Percentiles rank a stretch among this genome's conserved stretches.
Evolutionary conservation across 1,284 basidiomycete species (phyloP).

Genomic region (Trametes pubescens): DNA sequence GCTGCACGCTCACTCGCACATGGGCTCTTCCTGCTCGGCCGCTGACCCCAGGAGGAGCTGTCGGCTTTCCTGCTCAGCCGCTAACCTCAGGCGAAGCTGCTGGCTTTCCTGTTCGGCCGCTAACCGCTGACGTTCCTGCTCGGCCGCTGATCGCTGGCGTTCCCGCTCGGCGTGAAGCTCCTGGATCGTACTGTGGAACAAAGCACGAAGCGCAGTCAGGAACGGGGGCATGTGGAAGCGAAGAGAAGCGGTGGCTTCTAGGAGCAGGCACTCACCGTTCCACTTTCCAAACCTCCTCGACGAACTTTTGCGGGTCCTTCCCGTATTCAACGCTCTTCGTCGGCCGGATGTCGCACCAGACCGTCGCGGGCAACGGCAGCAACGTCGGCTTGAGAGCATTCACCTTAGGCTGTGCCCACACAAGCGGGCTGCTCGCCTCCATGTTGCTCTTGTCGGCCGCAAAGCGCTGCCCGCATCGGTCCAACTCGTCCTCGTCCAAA

Average conservation of each 20-base stretch:
- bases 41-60: too few species aligned
- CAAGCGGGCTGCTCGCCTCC: not conserved
- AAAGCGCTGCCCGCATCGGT: conserved; percentile 27
- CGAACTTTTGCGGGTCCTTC: conserved; percentile 33
- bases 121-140: too few species aligned
- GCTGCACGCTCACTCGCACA: not conserved
- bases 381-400: conserved; percentile 28
- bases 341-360: conserved; percentile 38
- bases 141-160: too few species aligned
- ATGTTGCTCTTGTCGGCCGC: conserved; percentile 14
- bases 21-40: too few species aligned
- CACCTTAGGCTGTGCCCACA: conserved; percentile 14
- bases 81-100: too few species aligned
- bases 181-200: conserved; percentile 15
- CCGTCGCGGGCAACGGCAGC: conserved; percentile 31
- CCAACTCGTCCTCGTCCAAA: conserved; percentile 35
- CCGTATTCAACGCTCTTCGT: conserved; percentile 21
- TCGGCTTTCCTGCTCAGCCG: too few species aligned
- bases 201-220: conserved; percentile 18
- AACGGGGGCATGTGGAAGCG: conserved; percentile 14
- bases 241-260: conserved; percentile 9
- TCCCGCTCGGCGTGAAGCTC: conserved; percentile 13
- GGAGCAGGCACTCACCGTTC: conserved; percentile 28
- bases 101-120: too few species aligned
- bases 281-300: conserved; percentile 27